Evolutionary conservation across 1,139 yeast genomes (phyloP).

Genomic region (Nakaseomyces nivariensis): DNA sequence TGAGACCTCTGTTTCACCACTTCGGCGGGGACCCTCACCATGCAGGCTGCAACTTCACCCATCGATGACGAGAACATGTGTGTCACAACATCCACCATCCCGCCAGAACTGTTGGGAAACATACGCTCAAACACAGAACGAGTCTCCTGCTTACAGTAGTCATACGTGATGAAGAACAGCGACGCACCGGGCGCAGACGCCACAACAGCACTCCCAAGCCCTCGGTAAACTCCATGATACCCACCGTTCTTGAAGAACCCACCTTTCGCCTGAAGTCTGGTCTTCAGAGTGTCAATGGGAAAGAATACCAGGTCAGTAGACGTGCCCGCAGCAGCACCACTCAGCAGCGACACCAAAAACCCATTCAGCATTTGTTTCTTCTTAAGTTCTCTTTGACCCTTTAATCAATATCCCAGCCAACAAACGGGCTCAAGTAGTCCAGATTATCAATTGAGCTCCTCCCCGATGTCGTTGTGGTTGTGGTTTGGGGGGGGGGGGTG

Average conservation of each 20-base stretch:
- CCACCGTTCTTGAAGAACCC: conserved; percentile 93
- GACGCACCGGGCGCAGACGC: conserved; percentile 96
- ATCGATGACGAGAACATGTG: conserved; percentile 84
- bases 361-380: conserved; percentile 7
- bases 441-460: too few species aligned
- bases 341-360: conserved; percentile 32
- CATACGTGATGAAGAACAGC: conserved; percentile 82
- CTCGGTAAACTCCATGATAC: conserved; percentile 80
- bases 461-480: too few species aligned
- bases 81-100: conserved; percentile 34
- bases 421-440: too few species aligned
- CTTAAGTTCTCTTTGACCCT: not conserved
- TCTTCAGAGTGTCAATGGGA: conserved; percentile 92
- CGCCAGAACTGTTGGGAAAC: conserved; percentile 17
- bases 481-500: too few species aligned
- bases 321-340: conserved; percentile 96
- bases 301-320: conserved; percentile 89
- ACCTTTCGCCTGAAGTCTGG: conserved; percentile 88
- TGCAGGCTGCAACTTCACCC: conserved; percentile 90
- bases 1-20: conserved; percentile 93
- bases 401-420: too few species aligned
- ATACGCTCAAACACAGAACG: conserved; percentile 20
- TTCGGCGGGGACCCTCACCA: conserved; percentile 93
- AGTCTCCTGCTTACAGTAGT: conserved; percentile 52
- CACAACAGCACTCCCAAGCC: conserved; percentile 85